Evolutionary conservation across 140 eudicot genomes (phyloP).

Genomic region (Ambrosia hybrid): DNA sequence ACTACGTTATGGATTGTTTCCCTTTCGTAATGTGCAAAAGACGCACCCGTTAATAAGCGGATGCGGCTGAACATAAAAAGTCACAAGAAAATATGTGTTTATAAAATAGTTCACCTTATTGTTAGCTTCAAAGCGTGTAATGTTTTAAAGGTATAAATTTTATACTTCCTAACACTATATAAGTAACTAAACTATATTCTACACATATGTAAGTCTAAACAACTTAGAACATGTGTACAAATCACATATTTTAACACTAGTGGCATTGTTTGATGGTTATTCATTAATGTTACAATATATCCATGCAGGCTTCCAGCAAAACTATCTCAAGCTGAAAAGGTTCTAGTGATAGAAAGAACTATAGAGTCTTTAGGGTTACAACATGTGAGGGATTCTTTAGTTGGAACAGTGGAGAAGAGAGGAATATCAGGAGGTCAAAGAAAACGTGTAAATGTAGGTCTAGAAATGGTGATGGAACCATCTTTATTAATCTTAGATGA

Average conservation of each 20-base stretch:
- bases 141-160: too few relatives aligned
- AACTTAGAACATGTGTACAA: too few relatives aligned
- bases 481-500: slow-evolving; percentile 43
- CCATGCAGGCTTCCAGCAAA: slow-evolving; percentile 61
- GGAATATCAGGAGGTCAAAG: slow-evolving; percentile 98
- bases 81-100: too few relatives aligned
- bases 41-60: too few relatives aligned
- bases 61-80: too few relatives aligned
- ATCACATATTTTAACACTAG: neutral
- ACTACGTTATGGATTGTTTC: too few relatives aligned
- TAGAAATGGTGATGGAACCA: slow-evolving; percentile 99
- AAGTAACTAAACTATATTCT: too few relatives aligned
- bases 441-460: slow-evolving; percentile 86
- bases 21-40: too few relatives aligned
- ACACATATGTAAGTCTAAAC: neutral
- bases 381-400: slow-evolving; percentile 72
- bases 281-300: neutral
- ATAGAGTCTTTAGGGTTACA: slow-evolving; percentile 85
- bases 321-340: slow-evolving; percentile 69
- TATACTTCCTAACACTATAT: too few relatives aligned
- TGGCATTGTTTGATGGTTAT: neutral
- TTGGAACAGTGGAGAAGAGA: slow-evolving; percentile 95
- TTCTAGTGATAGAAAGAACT: slow-evolving; percentile 85
- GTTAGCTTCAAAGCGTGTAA: too few relatives aligned
- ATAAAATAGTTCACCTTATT: too few relatives aligned